Evolutionary conservation across 1,284 basidiomycete genomes (phyloP).

Genomic region (Irpex rosettiformis): DNA sequence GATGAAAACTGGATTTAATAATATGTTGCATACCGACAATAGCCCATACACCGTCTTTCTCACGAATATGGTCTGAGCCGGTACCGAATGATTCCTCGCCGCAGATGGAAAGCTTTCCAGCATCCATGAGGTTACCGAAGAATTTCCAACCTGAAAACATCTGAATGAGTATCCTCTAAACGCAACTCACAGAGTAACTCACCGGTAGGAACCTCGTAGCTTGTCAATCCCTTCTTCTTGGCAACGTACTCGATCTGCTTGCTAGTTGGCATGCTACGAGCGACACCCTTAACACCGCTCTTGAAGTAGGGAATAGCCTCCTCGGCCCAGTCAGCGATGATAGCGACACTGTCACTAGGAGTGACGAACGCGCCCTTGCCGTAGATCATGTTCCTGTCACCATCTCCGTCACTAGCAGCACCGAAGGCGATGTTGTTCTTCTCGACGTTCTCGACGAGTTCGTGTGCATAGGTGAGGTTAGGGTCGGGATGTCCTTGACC

Average conservation of each 20-base stretch:
- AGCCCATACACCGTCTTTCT: slow-evolving; percentile 99
- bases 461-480: slow-evolving; percentile 96
- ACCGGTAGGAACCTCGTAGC: slow-evolving; percentile 97
- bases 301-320: slow-evolving; percentile 96
- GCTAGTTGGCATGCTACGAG: slow-evolving; percentile 95
- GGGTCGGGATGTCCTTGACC: slow-evolving; percentile 98
- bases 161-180: slow-evolving; percentile 2
- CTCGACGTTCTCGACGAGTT: slow-evolving; percentile 92
- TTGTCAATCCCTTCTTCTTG: slow-evolving; percentile 89
- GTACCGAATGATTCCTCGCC: slow-evolving; percentile 99
- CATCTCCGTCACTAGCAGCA: slow-evolving; percentile 96
- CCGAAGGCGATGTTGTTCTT: slow-evolving; percentile 87
- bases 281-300: slow-evolving; percentile 91
- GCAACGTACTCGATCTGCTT: slow-evolving; percentile 98
- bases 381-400: slow-evolving; percentile 99
- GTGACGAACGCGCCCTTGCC: slow-evolving; percentile 98
- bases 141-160: slow-evolving; percentile 88
- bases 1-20: neutral
- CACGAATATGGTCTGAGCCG: slow-evolving; percentile 98
- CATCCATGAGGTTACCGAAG: slow-evolving; percentile 99
- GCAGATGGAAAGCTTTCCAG: slow-evolving; percentile 94
- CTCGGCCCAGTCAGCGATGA: slow-evolving; percentile 96
- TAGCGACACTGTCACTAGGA: slow-evolving; percentile 95
- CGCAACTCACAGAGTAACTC: slow-evolving; percentile 21
- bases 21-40: slow-evolving; percentile 65